Conservation (phyloP, 805 yeast genomes). For the Kregervanrija fluxuum region DNA sequence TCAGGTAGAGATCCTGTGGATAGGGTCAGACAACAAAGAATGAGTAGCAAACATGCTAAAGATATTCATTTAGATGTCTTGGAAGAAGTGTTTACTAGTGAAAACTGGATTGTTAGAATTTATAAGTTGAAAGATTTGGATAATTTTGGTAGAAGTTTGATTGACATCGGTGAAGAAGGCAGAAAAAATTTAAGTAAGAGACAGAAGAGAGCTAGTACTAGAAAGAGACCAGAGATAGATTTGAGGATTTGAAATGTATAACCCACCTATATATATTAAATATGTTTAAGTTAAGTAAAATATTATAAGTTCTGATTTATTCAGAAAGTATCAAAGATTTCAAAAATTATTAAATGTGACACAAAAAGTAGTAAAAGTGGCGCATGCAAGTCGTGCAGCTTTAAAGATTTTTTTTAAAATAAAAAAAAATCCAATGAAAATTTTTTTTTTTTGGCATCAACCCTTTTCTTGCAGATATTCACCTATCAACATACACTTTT, state of each 20-base stretch:
- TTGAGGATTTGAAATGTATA: conserved; percentile 16
- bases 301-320: no score
- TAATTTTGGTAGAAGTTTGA: conserved; percentile 73
- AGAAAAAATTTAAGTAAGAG: conserved; percentile 23
- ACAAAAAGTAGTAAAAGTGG: no score
- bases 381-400: no score
- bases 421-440: background rate
- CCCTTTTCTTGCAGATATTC: background rate
- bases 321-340: no score
- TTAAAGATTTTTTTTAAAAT: background rate
- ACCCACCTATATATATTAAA: no score
- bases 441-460: conserved; percentile 1
- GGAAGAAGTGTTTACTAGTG: conserved; percentile 92
- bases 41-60: conserved; percentile 23
- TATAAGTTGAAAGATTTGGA: conserved; percentile 88
- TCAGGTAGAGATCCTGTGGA: conserved; percentile 60
- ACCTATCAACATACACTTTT: background rate
- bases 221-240: conserved; percentile 26
- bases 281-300: no score
- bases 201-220: conserved; percentile 20
- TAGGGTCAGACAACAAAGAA: conserved; percentile 78
- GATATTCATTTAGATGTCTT: conserved; percentile 61
- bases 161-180: conserved; percentile 49
- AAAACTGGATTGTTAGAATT: conserved; percentile 94
- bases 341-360: no score